Base-by-base conservation (phyloP, 2,329 filamentous ascomycete species). In the Coniella lustricola region DNA sequence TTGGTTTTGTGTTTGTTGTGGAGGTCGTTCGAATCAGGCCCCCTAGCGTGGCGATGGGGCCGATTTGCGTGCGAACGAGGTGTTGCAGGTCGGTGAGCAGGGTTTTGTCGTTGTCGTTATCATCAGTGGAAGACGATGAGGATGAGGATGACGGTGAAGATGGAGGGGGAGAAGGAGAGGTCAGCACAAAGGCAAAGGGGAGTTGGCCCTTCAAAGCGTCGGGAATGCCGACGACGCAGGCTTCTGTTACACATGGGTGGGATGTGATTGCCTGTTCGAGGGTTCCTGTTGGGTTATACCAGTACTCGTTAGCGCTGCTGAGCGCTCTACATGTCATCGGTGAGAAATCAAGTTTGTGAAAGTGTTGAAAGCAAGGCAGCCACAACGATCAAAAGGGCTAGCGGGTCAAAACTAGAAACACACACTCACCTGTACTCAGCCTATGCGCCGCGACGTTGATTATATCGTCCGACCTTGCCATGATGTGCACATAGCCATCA, bases 361-460 rank as follows among this genome's bases (percentile, higher is more conserved):
- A n/a, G n/a, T n/a, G n/a, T n/a, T n/a, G n/a, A n/a, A n/a, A n/a
- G n/a, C n/a, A n/a, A n/a, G n/a, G n/a, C n/a, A n/a, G n/a, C n/a
- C n/a, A n/a, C n/a, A n/a, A n/a, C n/a, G n/a, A n/a, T n/a, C n/a
- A n/a, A n/a, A n/a, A n/a, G n/a, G n/a, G n/a, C n/a, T n/a, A n/a
- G n/a, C n/a, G n/a, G n/a, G n/a, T n/a, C n/a, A n/a, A n/a, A n/a
- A n/a, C n/a, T n/a, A 14, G 9, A 3, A 3, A 4, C 5, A 16
- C 10, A 17, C 4, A 64, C 74, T 58, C 72, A 86, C 86, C 88
- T 10, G 90, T 95, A 54, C 86, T 91, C 53, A 96, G 83, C 13
- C 90, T 80, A 69, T 96, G 90, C 4, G 90, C 90, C 35, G 90
- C 90, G n/a, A 95, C 90, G 61, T 96, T 96, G 61, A 96, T 90